These are phyloP conservation scores for Pichia sp. DNA, from an alignment of 1,139 yeast species.

Conservation along the genomic window DNA sequence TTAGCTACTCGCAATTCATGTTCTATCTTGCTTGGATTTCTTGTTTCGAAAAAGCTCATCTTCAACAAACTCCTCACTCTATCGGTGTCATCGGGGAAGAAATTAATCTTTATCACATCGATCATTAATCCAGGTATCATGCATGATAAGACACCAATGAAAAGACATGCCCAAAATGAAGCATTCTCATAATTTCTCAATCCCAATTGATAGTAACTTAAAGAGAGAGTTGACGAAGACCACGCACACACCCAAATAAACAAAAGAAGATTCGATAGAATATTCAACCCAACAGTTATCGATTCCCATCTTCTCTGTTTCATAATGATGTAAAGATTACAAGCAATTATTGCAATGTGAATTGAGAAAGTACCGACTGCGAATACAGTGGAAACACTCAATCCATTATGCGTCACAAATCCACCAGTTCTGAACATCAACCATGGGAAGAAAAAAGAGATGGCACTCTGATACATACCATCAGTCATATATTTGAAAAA, in stretches of 20 bases:
- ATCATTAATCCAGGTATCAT: slow-evolving; percentile 46
- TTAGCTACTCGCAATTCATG: slow-evolving; percentile 5
- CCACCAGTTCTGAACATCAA: slow-evolving; percentile 36
- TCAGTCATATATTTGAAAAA: slow-evolving; percentile 53
- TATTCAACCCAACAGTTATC: slow-evolving; percentile 42
- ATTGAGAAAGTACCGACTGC: slow-evolving; percentile 49
- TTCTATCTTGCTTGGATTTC: not conserved
- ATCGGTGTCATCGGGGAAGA: slow-evolving; percentile 47
- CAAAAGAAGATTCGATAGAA: slow-evolving; percentile 44
- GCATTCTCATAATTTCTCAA: slow-evolving; percentile 46
- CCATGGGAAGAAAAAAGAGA: slow-evolving; percentile 51
- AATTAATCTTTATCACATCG: slow-evolving; percentile 41
- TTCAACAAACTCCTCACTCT: slow-evolving; percentile 45
- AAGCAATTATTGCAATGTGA: slow-evolving; percentile 43
- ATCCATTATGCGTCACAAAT: slow-evolving; percentile 44
- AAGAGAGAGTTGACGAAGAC: slow-evolving; percentile 36
- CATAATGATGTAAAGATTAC: slow-evolving; percentile 46
- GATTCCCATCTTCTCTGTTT: slow-evolving; percentile 60
- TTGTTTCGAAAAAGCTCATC: slow-evolving; percentile 35
- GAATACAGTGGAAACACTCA: slow-evolving; percentile 49
- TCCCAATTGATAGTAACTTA: slow-evolving; percentile 51
- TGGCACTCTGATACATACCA: slow-evolving; percentile 51
- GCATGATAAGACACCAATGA: slow-evolving; percentile 40
- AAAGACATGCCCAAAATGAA: slow-evolving; percentile 43
- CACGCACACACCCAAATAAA: slow-evolving; percentile 60